phyloP scores from a whole-genome alignment of 805 yeast genomes.

The Metschnikowia bowlesiae region DNA sequence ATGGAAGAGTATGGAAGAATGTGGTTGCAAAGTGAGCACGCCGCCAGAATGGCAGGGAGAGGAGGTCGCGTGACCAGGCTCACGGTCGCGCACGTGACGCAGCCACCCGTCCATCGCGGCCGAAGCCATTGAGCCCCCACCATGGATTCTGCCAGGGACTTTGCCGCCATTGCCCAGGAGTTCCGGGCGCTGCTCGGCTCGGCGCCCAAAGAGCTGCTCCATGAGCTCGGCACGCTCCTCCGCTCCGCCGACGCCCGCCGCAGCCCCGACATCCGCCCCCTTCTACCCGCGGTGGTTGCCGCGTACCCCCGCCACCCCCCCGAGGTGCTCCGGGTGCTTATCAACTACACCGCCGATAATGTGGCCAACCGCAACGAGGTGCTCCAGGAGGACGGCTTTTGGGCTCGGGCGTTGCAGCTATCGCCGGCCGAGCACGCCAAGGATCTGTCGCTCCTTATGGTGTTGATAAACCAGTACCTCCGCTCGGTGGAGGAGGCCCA shows the following conservation, averaged over 20 bases:
- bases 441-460: conserved; percentile 12
- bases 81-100: not conserved
- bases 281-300: conserved; percentile 11
- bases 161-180: not conserved
- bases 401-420: conserved; percentile 3
- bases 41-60: no score
- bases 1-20: no score
- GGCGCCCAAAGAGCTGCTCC: not conserved
- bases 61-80: no score
- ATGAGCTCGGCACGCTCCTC: conserved; percentile 14
- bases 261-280: conserved; percentile 4
- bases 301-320: conserved; percentile 7
- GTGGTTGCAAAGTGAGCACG: no score
- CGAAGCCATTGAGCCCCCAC: not conserved
- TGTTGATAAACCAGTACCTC: conserved; percentile 31
- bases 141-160: not conserved
- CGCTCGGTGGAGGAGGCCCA: conserved; percentile 22
- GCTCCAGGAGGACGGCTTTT: conserved; percentile 9
- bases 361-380: conserved; percentile 18
- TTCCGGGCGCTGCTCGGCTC: not conserved
- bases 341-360: conserved; percentile 35
- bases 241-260: conserved; percentile 20
- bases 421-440: conserved; percentile 2
- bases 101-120: not conserved
- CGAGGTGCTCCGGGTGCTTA: conserved; percentile 26